Evolutionary conservation across 257 asterid species (phyloP).

Genomic region (Ligustrum vulgare): DNA sequence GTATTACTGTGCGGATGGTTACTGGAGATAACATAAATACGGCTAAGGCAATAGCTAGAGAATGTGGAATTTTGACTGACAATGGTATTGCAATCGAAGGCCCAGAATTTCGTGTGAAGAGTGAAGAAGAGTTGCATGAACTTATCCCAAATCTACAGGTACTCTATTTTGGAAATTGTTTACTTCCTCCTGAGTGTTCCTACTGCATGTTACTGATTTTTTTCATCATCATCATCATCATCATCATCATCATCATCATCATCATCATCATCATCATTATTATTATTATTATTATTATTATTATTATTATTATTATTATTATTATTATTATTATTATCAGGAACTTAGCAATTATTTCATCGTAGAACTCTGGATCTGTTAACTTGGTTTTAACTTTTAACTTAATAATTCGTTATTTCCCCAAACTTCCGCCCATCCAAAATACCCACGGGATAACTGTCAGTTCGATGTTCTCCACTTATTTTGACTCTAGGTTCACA

Average conservation of each 20-base stretch:
- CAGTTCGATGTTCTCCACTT: neutral
- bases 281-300: no score
- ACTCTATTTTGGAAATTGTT: neutral
- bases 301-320: no score
- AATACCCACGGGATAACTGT: neutral
- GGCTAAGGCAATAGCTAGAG: constrained; percentile 92
- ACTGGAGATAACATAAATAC: constrained; percentile 92
- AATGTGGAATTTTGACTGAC: constrained; percentile 83
- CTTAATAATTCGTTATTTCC: neutral
- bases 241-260: no score
- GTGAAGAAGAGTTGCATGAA: constrained; percentile 63
- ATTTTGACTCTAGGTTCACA: neutral
- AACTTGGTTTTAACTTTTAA: constrained; percentile 6
- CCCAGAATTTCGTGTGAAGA: constrained; percentile 74
- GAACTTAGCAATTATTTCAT: neutral
- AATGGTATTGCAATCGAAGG: constrained; percentile 88
- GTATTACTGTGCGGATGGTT: constrained; percentile 82
- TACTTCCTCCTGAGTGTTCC: neutral
- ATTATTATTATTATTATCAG: no score
- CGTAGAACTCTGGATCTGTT: neutral
- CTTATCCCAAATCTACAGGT: constrained; percentile 87
- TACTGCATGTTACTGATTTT: constrained; percentile 1
- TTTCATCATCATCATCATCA: no score
- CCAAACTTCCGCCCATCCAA: neutral
- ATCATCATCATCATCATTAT: no score